Evolutionary conservation across 2,329 filamentous ascomycete genomes (phyloP).

Genomic region (Verticillium longisporum): DNA sequence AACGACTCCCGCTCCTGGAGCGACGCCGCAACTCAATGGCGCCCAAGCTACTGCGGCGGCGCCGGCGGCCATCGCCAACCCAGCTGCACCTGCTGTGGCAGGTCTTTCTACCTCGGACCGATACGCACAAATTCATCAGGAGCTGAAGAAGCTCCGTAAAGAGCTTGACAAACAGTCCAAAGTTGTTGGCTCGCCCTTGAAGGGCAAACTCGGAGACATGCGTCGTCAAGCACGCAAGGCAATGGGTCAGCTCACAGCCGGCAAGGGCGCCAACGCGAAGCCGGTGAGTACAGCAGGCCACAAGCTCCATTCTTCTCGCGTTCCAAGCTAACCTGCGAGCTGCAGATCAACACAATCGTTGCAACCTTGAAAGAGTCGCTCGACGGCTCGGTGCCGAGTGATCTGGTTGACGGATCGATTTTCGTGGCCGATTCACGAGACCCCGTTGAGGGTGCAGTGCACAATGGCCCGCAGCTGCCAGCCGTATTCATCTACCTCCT

Average conservation of each 20-base stretch:
- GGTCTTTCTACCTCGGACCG: conserved; percentile 25
- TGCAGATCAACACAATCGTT: conserved; percentile 38
- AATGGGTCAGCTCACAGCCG: conserved; percentile 66
- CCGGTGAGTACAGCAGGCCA: conserved; percentile 23
- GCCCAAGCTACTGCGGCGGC: background rate
- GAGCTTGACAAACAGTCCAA: conserved; percentile 51
- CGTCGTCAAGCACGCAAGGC: conserved; percentile 64
- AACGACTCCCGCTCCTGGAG: background rate
- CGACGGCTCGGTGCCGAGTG: conserved; percentile 42
- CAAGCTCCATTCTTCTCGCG: background rate
- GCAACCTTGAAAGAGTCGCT: conserved; percentile 46
- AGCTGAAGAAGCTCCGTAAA: conserved; percentile 62
- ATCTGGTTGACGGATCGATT: conserved; percentile 44
- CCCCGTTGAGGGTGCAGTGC: conserved; percentile 39
- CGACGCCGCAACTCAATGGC: background rate
- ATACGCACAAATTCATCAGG: conserved; percentile 55
- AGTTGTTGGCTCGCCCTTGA: conserved; percentile 39
- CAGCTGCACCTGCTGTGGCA: background rate
- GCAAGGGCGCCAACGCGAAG: conserved; percentile 50
- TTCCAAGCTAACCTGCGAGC: background rate
- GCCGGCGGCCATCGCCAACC: background rate
- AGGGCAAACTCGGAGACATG: conserved; percentile 63
- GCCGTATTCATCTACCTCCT: conserved; percentile 67
- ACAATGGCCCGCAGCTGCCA: conserved; percentile 51
- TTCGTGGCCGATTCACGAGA: conserved; percentile 42